Base-by-base conservation (phyloP, 805 yeast species). In the Lipomyces orientalis region DNA sequence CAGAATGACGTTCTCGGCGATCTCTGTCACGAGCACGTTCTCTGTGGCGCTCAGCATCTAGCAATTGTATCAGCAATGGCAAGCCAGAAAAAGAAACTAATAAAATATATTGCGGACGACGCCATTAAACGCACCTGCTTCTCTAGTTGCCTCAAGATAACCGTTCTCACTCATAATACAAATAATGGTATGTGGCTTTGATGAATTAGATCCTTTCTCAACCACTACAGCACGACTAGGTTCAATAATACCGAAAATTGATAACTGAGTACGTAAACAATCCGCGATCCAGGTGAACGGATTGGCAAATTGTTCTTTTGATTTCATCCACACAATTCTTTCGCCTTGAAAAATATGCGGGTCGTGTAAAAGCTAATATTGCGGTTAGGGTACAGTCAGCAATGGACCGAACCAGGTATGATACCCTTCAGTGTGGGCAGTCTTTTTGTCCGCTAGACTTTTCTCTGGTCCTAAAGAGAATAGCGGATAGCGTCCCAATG, bases 11-110 rank as follows among this genome's bases (percentile, higher is more conserved):
- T 31, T 71, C 72, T 58, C 71, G 34, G 56, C 67, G 63, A 22
- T 72, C 65, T 37, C 64, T 31, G 19, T 71, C 73, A 8, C 71
- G 63, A 39, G 69, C 70, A n/a, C 69, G 66, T n/a, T 60, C 70
- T 54, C 70, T 67, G 46, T 60, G 66, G 16, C 76, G 60, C 54
- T 74, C 75, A 2, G 61, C 64, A 37, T 61, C 68, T 64, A 39
- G 37, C 49, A 43, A 43, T 16, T 43, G 8, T 16, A 43, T 43
- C 49, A 43, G n/a, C 22, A 52, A 52, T n/a, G 34, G 1, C 31
- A 2, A 52, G 10, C 19, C 33, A 12, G 22, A 7, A 14, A 6
- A 52, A 6, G 22, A n/a, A 10, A 52, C 6, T 43, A 16, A 49
- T 49, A 14, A 22, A 49, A 49, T 22, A 49, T 49, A 12, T 19